Percentiles rank a stretch among this genome's conserved stretches.
Conservation (phyloP, 176 grass and related monocot genomes). For the Paspalum notatum region DNA sequence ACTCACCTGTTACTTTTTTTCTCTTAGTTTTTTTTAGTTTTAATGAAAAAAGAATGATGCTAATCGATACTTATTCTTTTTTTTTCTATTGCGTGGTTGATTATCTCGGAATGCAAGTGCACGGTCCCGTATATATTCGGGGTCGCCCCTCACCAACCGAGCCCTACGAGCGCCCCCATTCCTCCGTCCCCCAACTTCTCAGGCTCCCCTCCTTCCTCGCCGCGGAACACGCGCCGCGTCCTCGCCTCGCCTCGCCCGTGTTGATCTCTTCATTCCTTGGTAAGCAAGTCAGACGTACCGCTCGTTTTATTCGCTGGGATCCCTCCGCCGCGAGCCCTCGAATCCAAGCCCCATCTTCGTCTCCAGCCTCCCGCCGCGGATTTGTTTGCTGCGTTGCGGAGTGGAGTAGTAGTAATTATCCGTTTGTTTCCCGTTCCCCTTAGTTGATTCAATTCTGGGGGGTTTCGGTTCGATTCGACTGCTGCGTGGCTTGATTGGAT, state of each 20-base stretch:
- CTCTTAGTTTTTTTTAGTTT: too few relatives aligned
- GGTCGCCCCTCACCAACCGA: conserved; percentile 29
- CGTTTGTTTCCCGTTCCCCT: too few relatives aligned
- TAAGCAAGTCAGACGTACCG: background rate
- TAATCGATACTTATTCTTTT: too few relatives aligned
- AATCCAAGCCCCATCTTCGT: background rate
- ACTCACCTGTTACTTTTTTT: too few relatives aligned
- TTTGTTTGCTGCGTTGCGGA: background rate
- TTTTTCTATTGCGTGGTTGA: too few relatives aligned
- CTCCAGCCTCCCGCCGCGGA: conserved; percentile 4
- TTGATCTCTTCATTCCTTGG: conserved; percentile 13
- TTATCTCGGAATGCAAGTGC: too few relatives aligned
- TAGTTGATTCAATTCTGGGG: background rate
- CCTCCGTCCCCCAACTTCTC: conserved; percentile 2
- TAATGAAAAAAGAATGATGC: too few relatives aligned
- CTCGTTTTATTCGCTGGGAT: background rate
- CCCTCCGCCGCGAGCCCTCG: background rate
- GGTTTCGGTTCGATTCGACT: background rate
- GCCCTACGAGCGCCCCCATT: conserved; percentile 23
- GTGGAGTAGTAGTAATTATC: background rate
- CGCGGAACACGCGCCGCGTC: conserved; percentile 26
- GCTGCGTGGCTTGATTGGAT: conserved; percentile 7
- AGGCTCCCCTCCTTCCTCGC: conserved; percentile 14
- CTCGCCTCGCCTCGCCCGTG: background rate
- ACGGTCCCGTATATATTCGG: conserved; percentile 36